Base-by-base conservation (phyloP, 2,329 filamentous ascomycete species). In the Tetracladium maxilliforme region DNA sequence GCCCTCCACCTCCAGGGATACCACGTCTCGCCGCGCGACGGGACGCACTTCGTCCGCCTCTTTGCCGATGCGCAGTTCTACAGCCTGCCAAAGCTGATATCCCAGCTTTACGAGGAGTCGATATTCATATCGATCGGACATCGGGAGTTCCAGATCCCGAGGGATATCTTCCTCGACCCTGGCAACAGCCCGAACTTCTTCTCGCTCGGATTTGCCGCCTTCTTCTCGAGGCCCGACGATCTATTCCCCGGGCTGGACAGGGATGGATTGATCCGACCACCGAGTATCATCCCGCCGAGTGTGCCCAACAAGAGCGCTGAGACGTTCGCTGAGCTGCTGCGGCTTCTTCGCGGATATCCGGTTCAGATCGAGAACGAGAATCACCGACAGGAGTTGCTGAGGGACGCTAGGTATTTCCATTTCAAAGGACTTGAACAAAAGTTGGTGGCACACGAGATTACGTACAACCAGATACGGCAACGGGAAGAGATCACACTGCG, bases 1-100 rank as follows among this genome's bases (percentile, higher is more conserved):
- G 78, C 79, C 19, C 62, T 86, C 28, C 86, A 95, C 57, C 61
- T 95, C 13, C 86, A 93, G 56, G 82, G 87, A 22, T 95, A 95
- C 48, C 78, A 92, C 53, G 67, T 94, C 31, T 63, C 66, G 28
- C 86, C 87, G 4, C 68, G 70, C 33, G 78, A 93, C 52, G 80
- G 79, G 25, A 69, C 72, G 27, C 82, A 94, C 49, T 94, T 87
- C 49, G 86, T 94, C 39, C 83, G 80, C 30, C 59, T 95, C 16
- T 94, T 92, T 49, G 83, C 86, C 12, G 87, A 95, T 50, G 83
- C 87, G 2, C 87, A 94, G 44, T 94, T 94, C 52, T 95, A 94
- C 51, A 83, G 70, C 42, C 55, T 95, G 26, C 87, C 87, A 14
- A 79, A 81, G 36, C 60, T 95, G 31, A 84, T 87, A 36, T 84